Conservation (phyloP, 129 eudicot species). For the Lactuca sativa region DNA sequence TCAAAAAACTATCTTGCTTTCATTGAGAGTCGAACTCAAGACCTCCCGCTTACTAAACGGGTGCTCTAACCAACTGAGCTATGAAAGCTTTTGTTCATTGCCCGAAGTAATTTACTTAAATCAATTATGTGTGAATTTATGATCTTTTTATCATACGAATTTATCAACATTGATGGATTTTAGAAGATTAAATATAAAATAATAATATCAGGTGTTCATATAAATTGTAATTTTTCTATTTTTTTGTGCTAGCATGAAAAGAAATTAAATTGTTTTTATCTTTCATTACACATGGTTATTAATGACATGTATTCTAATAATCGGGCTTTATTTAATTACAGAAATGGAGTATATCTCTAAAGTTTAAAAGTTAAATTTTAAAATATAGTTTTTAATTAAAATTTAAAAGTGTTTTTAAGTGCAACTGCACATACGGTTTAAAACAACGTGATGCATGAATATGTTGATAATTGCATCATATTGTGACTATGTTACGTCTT, state of each 20-base stretch:
- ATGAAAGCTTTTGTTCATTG: slow-evolving; percentile 30
- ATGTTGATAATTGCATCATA: too few species aligned
- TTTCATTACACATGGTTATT: not conserved
- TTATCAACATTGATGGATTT: not conserved
- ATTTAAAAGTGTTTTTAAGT: too few species aligned
- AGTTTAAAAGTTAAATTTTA: too few species aligned
- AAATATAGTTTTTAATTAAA: too few species aligned
- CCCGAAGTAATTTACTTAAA: too few species aligned
- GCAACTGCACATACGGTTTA: too few species aligned
- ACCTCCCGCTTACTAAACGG: slow-evolving; percentile 94
- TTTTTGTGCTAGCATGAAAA: not conserved
- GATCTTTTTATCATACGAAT: not conserved
- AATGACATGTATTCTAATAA: not conserved
- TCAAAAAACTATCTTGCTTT: slow-evolving; percentile 30
- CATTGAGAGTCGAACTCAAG: slow-evolving; percentile 96
- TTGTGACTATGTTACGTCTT: too few species aligned
- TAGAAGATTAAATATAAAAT: too few species aligned
- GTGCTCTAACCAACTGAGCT: slow-evolving; percentile 72
- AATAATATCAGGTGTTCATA: not conserved
- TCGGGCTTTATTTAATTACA: not conserved
- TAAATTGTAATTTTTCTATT: too few species aligned
- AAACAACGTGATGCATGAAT: too few species aligned
- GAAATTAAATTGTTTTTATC: too few species aligned
- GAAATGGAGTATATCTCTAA: too few species aligned
- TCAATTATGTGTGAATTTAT: not conserved